Base-by-base conservation (phyloP, 805 yeast species). In the Dipodascus albidus region DNA sequence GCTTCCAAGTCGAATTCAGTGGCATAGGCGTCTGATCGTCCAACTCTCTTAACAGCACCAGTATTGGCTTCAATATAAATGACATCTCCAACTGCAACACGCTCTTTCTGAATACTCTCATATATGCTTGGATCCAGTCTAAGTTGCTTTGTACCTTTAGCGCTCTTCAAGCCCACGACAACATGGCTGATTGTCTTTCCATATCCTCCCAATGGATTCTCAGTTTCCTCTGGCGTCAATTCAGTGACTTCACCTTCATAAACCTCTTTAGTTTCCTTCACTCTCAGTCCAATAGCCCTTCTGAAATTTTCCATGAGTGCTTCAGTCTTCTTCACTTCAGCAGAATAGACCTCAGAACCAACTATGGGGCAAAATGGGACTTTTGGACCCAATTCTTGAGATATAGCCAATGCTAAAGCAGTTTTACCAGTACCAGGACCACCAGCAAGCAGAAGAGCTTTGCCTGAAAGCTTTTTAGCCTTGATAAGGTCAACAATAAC, bases 361-460 rank as follows among this genome's bases (percentile, higher is more conserved):
- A 95, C 97, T 62, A 93, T 83, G 2, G 98, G 98, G 64, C 96
- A 90, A 67, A 93, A 93, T 49, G 99, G 99, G 53, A 93, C 98
- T 65, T 91, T 89, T 42, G 95, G 93, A 2, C 99, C 99, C 62
- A 93, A 75, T 67, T 88, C 96, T 67, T 93, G 98, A 2, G 97
- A 87, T 54, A 93, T 82, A 1, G 97, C 99, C 62, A 93, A 76
- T 0, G 98, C 98, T 63, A 93, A 77, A 0, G 99, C 99, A 2
- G 99, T 93, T 68, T 93, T 93, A 66, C 99, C 99, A 3, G 98
- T 91, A 0, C 98, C 96, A 8, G 99, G 98, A 3, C 96, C 95
- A 52, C 99, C 99, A 0, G 99, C 98, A 53, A 93, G 76, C 56
- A 93, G 71, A 51, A 93, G 82, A n/a, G 96, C 98, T 64, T 91